A percentile compares a stretch with the other conserved stretches of the same genome.
These are phyloP conservation scores for Podospora pseudocomata DNA, from an alignment of 495 filamentous ascomycete species.

Conservation along the genomic window DNA sequence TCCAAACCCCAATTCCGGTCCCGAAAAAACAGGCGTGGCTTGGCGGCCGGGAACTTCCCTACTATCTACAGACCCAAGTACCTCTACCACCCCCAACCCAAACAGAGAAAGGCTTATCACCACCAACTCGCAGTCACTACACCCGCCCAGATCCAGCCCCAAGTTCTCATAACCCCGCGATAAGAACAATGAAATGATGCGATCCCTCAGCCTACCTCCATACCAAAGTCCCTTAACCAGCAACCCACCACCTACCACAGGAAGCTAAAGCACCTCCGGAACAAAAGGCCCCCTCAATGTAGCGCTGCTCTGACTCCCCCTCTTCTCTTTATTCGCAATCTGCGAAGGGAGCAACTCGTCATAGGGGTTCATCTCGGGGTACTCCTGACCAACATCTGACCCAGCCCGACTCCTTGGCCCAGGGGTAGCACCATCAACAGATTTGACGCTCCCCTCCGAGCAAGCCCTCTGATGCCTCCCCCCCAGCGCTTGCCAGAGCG, in stretches of 20 bases:
- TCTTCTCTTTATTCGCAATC: background rate
- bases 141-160: no score
- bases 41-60: background rate
- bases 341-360: background rate
- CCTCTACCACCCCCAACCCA: background rate
- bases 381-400: slow-evolving; percentile 6
- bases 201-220: no score
- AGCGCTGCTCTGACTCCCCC: background rate
- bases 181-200: no score
- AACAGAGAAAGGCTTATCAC: background rate
- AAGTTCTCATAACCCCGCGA: no score
- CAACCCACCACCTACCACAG: no score
- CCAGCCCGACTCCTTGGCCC: no score
- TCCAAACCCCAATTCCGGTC: background rate
- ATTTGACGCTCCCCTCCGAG: background rate
- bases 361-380: slow-evolving; percentile 24
- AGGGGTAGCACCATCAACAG: background rate
- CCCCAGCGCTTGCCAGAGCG: background rate
- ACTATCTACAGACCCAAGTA: background rate
- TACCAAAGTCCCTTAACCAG: no score
- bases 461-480: background rate
- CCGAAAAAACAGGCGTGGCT: background rate
- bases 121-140: no score
- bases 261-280: background rate
- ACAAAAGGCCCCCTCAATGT: slow-evolving; percentile 17